Base-by-base conservation (phyloP, 495 filamentous ascomycete genomes). In the Melanomma pulvis-pyrius region DNA sequence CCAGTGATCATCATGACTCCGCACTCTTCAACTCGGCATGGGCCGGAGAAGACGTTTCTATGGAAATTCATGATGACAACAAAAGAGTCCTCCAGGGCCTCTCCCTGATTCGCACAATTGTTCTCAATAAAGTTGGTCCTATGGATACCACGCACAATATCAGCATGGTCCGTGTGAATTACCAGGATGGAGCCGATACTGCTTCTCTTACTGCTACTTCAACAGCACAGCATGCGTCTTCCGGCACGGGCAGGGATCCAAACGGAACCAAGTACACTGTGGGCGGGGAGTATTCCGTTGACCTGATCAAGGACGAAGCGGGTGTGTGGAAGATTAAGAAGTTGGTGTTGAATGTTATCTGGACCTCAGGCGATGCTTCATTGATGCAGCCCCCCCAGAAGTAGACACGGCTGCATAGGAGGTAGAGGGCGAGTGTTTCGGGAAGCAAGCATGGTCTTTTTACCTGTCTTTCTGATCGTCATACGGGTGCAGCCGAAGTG, bases 341-440 rank as follows among this genome's bases (percentile, higher is more conserved):
- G 57, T 60, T 60, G 57, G 57, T 60, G 57, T 60, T 60, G 57
- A 60, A 60, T 60, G 57, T 60, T 60, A 50, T 60, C 57, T 60
- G 57, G 57, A 60, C 57, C 57, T 48, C 57, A 60, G 57, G 57
- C 57, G 57, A 60, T 50, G 57, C 57, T 60, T 60, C 57, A 60
- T 60, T 60, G 57, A 60, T 60, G 57, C 1, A 26, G 49, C 30
- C 30, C 21, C 54, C 54, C 29, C 1, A 58, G n/a, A 58, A 58
- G 54, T 58, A 58, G 32, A 58, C 54, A 6, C 32, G 30, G 30
- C 8, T 41, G 54, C 54, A 55, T 55, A 30, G 52, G 52, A 55
- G 52, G 52, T 55, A 30, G 52, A 55, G 52, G 29, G 52, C 52
- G 52, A 55, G 52, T 55, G 52, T 55, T 55, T 55, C 52, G 52